A percentile compares a stretch with the other conserved stretches of the same genome.
These are phyloP conservation scores for Acanthamoeba royreba DNA, from an alignment of 208 protist genomes.

Conservation along the genomic window DNA sequence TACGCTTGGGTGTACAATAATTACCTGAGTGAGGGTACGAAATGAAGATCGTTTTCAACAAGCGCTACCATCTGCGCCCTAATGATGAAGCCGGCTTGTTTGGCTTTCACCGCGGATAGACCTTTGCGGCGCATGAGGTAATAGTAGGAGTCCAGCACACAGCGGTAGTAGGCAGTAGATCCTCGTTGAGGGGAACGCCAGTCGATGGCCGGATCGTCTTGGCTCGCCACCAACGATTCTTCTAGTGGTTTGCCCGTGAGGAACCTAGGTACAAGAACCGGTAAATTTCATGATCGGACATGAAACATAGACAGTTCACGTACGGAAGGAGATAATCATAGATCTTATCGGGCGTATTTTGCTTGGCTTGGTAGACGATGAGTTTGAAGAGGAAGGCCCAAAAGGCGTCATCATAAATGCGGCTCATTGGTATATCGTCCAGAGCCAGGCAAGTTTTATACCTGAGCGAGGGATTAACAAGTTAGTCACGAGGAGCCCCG, in stretches of 20 bases:
- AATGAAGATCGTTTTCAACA: background rate
- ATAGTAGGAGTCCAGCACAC: background rate
- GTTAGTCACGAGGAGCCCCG: too few relatives aligned
- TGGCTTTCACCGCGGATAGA: background rate
- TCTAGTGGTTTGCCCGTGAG: background rate
- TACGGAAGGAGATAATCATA: background rate
- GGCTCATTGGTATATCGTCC: background rate
- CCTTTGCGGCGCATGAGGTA: background rate
- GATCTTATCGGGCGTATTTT: background rate
- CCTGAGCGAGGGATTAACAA: background rate
- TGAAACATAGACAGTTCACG: too few relatives aligned
- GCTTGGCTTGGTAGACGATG: background rate
- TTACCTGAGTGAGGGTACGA: too few relatives aligned
- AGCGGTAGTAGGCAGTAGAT: background rate
- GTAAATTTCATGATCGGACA: too few relatives aligned
- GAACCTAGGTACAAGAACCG: background rate
- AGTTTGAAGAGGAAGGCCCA: background rate
- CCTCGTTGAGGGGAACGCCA: slow-evolving; percentile 12
- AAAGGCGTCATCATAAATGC: background rate
- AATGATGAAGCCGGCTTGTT: background rate
- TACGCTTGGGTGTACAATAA: too few relatives aligned
- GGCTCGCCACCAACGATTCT: background rate
- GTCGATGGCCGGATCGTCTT: background rate
- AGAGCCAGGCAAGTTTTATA: background rate
- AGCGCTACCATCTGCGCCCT: background rate